Evolutionary conservation across 2,329 filamentous ascomycete genomes (phyloP), one percentile per base, ranked within the genome.

Genomic region (Ceratocystis eucalypticola): DNA sequence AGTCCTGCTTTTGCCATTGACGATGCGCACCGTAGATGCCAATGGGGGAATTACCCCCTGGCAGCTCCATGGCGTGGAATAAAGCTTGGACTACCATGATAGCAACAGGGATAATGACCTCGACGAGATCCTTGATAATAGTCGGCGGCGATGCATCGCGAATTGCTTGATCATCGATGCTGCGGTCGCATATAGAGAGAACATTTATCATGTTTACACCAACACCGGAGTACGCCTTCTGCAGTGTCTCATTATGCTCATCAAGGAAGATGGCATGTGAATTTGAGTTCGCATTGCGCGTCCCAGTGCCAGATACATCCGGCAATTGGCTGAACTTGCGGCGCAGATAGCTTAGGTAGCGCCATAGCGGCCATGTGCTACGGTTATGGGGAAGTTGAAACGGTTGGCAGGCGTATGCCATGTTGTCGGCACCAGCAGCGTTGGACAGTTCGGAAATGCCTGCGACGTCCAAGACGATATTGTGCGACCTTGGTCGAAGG

Each of bases 261-360:
- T n/a, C 44, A 5, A 69, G 25, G 6, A 62, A 61, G 2, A 2
- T 15, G 17, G 67, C 33, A 20, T 17, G 28, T 46, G 5, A 2
- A 66, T 50, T n/a, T 50, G 55, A 1, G 28, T 33, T 15, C 20
- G 20, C 10, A 12, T 46, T 37, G 12, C 25, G 17, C 33, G 15
- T 7, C 10, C 8, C 4, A 3, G 28, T 10, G 2, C 15, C 22
- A 3, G 46, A 48, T 3, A 45, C 33, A 10, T 12, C 15, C 0
- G 57, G 62, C 44, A 62, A 45, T 30, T 59, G 64, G 2, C 55
- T 44, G 45, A 68, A 45, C 8, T 68, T 66, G 12, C 66, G 62
- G 15, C 44, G 59, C 5, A 69, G 55, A n/a, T 68, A 68, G 25
- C 45, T 61, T 5, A 68, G 66, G 45, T 66, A 66, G 6, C 67